A percentile compares a stretch with the other conserved stretches of the same genome.
These are phyloP conservation scores for Wallacemonas sp. DNA, from an alignment of 208 protist genomes.

Conservation along the genomic window DNA sequence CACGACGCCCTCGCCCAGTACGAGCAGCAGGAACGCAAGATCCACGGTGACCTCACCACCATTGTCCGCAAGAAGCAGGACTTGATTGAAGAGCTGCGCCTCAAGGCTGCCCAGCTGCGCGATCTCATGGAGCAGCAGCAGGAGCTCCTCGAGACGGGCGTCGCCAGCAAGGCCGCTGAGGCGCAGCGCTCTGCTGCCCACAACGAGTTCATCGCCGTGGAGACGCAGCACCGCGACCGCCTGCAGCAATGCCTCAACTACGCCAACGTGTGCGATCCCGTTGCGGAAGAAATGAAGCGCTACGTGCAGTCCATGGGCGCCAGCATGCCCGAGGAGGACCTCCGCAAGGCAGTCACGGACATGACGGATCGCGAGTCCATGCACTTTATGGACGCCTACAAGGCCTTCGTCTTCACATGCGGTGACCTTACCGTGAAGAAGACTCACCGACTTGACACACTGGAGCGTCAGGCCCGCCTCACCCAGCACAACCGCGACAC, in stretches of 20 bases:
- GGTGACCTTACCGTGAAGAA: constrained; percentile 86
- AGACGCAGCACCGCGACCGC: constrained; percentile 59
- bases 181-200: constrained; percentile 62
- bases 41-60: constrained; percentile 27
- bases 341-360: constrained; percentile 36
- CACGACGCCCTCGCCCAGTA: constrained; percentile 37
- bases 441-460: constrained; percentile 81
- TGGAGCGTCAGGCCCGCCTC: constrained; percentile 82
- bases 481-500: constrained; percentile 78
- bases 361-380: constrained; percentile 54
- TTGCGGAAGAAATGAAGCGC: constrained; percentile 46
- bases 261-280: constrained; percentile 45
- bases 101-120: constrained; percentile 59
- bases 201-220: constrained; percentile 76
- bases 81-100: constrained; percentile 67
- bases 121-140: constrained; percentile 65
- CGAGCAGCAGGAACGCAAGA: constrained; percentile 26
- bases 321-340: constrained; percentile 43
- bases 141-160: constrained; percentile 38
- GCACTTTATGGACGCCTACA: constrained; percentile 64
- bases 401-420: constrained; percentile 63
- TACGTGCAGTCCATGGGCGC: constrained; percentile 63
- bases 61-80: constrained; percentile 52
- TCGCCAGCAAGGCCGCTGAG: constrained; percentile 47
- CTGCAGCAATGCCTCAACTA: constrained; percentile 68